phyloP scores from a whole-genome alignment of 345 rosid genomes.

The Iberis pinnata region DNA sequence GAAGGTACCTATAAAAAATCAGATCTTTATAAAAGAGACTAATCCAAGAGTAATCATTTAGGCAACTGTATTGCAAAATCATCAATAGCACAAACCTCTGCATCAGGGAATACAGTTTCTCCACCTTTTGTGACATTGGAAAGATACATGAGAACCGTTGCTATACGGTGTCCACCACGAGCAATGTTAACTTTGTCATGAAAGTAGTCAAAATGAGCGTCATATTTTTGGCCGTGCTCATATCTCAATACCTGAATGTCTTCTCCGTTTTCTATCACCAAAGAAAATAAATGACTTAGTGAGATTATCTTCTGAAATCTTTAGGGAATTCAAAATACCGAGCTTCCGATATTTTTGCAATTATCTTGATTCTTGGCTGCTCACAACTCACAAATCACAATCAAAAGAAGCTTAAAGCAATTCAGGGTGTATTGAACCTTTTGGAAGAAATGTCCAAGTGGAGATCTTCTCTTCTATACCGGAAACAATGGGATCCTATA shows the following conservation, averaged over 20 bases:
- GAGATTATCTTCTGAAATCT: not conserved
- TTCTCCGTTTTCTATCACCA: constrained; percentile 75
- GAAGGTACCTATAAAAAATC: constrained; percentile 16
- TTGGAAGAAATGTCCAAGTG: constrained; percentile 94
- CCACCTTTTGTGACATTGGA: constrained; percentile 83
- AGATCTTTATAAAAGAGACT: constrained; percentile 10
- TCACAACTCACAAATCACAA: too few relatives aligned
- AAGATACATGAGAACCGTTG: constrained; percentile 90
- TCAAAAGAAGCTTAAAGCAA: not conserved
- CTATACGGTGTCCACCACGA: constrained; percentile 89
- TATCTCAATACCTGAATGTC: constrained; percentile 88
- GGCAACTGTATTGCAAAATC: not conserved
- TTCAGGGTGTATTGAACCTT: constrained; percentile 40
- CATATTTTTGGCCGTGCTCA: constrained; percentile 86
- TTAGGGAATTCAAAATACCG: not conserved
- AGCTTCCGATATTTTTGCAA: not conserved
- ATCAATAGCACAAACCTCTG: constrained; percentile 53
- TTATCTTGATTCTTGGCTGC: not conserved
- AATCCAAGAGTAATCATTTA: not conserved
- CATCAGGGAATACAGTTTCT: constrained; percentile 50
- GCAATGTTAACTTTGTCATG: constrained; percentile 78
- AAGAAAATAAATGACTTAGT: not conserved
- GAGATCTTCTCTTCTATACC: constrained; percentile 94
- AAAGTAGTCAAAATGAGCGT: constrained; percentile 90
- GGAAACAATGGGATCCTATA: constrained; percentile 74